These are phyloP conservation scores for Sabuloglossum arenarium DNA, from an alignment of 495 filamentous ascomycete species.

Conservation along the genomic window DNA sequence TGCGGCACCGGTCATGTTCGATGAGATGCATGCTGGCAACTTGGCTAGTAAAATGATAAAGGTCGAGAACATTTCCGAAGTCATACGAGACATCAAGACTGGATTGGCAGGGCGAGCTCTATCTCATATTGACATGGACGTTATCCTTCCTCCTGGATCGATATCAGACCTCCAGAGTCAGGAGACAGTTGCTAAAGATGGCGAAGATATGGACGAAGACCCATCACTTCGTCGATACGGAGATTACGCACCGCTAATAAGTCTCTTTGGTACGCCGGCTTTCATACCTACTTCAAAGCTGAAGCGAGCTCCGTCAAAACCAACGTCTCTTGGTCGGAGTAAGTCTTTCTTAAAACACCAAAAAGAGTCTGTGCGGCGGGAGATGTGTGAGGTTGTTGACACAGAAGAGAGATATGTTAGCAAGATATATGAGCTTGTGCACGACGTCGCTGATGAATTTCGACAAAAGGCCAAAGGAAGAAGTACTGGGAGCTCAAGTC, in stretches of 20 bases:
- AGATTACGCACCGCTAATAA: slow-evolving; percentile 47
- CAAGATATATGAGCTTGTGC: slow-evolving; percentile 54
- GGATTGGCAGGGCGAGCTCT: slow-evolving; percentile 59
- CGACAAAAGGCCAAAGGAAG: slow-evolving; percentile 40
- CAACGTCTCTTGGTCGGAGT: slow-evolving; percentile 52
- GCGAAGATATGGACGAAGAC: slow-evolving; percentile 10
- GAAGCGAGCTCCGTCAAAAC: slow-evolving; percentile 68
- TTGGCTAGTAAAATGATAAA: slow-evolving; percentile 63
- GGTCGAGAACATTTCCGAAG: slow-evolving; percentile 50
- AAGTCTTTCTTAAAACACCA: slow-evolving; percentile 58
- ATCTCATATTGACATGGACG: slow-evolving; percentile 71
- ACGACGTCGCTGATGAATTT: slow-evolving; percentile 53
- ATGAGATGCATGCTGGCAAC: slow-evolving; percentile 82
- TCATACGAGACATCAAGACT: slow-evolving; percentile 45
- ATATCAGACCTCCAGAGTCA: slow-evolving; percentile 34
- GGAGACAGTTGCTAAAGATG: slow-evolving; percentile 32
- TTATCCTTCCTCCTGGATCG: slow-evolving; percentile 56
- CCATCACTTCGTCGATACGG: slow-evolving; percentile 41
- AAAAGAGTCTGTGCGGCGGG: slow-evolving; percentile 62
- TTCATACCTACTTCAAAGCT: slow-evolving; percentile 79
- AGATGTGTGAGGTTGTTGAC: slow-evolving; percentile 79
- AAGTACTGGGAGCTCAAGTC: slow-evolving; percentile 41
- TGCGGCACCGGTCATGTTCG: slow-evolving; percentile 50
- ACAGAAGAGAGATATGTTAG: slow-evolving; percentile 86
- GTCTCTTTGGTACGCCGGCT: slow-evolving; percentile 56